Base-by-base conservation (phyloP, 148 eudicot species). In the Camellia lanceoleosa region DNA sequence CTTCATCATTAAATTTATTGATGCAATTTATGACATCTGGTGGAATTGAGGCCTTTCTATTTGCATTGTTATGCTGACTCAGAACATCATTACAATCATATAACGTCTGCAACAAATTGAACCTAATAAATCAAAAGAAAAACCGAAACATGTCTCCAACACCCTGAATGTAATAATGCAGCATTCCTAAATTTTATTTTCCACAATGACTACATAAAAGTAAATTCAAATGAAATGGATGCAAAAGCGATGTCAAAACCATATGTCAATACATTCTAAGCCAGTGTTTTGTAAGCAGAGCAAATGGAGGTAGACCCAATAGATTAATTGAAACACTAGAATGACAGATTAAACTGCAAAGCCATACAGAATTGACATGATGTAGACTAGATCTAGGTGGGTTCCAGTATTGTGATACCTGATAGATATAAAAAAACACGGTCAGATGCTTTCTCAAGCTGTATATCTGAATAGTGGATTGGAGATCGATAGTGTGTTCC, bases 401-500 rank as follows among this genome's bases (percentile, higher is more conserved):
- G 56, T 15, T 9, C 2, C 3, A 68, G 42, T 19, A n/a, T 59
- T 71, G 41, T 42, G 14, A 61, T 80, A 93, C 98, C 99, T 96
- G 99, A 80, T 88, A 94, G 76, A 96, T 96, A 85, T 94, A 94
- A 78, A 86, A 30, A 96, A 72, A 90, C 67, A 49, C 98, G 95
- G 74, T 96, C 98, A 42, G 99, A 96, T 54, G 99, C 94, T 83
- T 80, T 87, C 80, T 96, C 98, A 30, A 96, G 91, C 84, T 80
- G 89, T 47, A 83, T 84, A 83, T 91, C 95, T 8, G 99, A 92
- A 85, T 94, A 96, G 83, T 96, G 94, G 78, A 96, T 88, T 15
- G 99, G 97, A 82, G 99, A 94, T 60, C 95, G 92, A 79, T 96
- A 96, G 83, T 96, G 99, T 13, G 97, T 91, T 52, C 97, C 88